Evolutionary conservation across 1,284 basidiomycete genomes (phyloP).

Genomic region (Trichosporon sp.): DNA sequence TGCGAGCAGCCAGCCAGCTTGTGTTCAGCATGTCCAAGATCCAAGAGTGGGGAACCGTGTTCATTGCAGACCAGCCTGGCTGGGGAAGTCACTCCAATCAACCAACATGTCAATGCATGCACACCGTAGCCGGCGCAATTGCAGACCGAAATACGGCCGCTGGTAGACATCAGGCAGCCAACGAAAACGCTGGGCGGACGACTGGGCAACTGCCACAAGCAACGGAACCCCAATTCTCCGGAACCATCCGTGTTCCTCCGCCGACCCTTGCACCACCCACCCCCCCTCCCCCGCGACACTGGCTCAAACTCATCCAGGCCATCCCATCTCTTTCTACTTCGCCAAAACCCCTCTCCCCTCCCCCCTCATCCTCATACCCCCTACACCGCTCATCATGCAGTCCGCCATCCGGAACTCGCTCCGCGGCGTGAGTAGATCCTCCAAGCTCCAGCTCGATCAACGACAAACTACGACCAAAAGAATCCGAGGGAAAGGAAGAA

Average conservation of each 20-base stretch:
- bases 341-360: constrained; percentile 59
- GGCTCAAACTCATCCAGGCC: constrained; percentile 18
- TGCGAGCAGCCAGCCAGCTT: no score
- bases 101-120: background rate
- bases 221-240: constrained; percentile 10
- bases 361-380: constrained; percentile 56
- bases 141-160: constrained; percentile 17
- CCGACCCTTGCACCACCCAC: constrained; percentile 16
- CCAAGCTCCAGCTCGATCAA: background rate
- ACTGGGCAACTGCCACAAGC: constrained; percentile 1
- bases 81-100: background rate
- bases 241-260: constrained; percentile 18
- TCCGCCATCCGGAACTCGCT: constrained; percentile 79
- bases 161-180: background rate
- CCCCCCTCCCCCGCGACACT: constrained; percentile 21
- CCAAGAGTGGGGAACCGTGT: no score
- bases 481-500: no score
- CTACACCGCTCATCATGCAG: constrained; percentile 66
- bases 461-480: background rate
- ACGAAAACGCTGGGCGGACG: constrained; percentile 1
- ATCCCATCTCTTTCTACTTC: constrained; percentile 34
- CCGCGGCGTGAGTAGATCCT: constrained; percentile 46
- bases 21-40: no score
- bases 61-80: background rate
- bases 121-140: constrained; percentile 3